Evolutionary conservation across 1,139 yeast genomes (phyloP).

Genomic region (Saccharomyces pastorianus): DNA sequence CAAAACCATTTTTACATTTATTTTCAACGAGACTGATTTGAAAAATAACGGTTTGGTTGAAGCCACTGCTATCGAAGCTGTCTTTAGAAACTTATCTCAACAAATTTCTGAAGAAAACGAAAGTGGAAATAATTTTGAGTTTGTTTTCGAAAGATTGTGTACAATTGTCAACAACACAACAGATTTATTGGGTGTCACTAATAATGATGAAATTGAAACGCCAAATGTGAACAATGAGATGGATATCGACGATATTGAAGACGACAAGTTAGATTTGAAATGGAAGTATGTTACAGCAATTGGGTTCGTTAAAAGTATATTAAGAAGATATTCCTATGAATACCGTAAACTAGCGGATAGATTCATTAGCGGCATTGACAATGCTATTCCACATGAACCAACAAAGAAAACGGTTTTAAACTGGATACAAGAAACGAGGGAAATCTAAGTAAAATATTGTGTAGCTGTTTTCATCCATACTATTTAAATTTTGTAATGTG

Average conservation of each 20-base stretch:
- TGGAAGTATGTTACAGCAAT: slow-evolving; percentile 36
- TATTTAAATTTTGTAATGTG: neutral
- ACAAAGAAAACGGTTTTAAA: slow-evolving; percentile 24
- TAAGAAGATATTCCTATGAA: slow-evolving; percentile 36
- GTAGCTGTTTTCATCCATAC: too few relatives aligned
- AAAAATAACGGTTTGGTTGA: slow-evolving; percentile 30
- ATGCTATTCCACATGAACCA: slow-evolving; percentile 26
- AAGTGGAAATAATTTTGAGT: slow-evolving; percentile 27
- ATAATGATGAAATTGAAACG: slow-evolving; percentile 23
- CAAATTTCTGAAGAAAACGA: slow-evolving; percentile 15
- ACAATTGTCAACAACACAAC: slow-evolving; percentile 35
- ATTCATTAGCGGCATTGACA: slow-evolving; percentile 18
- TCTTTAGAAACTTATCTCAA: slow-evolving; percentile 33
- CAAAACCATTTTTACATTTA: slow-evolving; percentile 35
- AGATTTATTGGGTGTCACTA: slow-evolving; percentile 23
- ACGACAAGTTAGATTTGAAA: slow-evolving; percentile 23
- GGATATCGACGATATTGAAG: slow-evolving; percentile 10
- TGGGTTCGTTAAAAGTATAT: slow-evolving; percentile 33
- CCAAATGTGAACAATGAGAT: slow-evolving; percentile 27
- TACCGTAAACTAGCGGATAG: slow-evolving; percentile 23
- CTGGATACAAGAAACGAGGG: slow-evolving; percentile 32
- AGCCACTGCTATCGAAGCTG: slow-evolving; percentile 33
- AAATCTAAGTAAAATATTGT: too few relatives aligned
- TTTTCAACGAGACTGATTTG: slow-evolving; percentile 32
- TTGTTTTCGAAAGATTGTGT: slow-evolving; percentile 35